phyloP scores from a whole-genome alignment of 2,329 filamentous ascomycete species.

The Aspergillus glaucus region DNA sequence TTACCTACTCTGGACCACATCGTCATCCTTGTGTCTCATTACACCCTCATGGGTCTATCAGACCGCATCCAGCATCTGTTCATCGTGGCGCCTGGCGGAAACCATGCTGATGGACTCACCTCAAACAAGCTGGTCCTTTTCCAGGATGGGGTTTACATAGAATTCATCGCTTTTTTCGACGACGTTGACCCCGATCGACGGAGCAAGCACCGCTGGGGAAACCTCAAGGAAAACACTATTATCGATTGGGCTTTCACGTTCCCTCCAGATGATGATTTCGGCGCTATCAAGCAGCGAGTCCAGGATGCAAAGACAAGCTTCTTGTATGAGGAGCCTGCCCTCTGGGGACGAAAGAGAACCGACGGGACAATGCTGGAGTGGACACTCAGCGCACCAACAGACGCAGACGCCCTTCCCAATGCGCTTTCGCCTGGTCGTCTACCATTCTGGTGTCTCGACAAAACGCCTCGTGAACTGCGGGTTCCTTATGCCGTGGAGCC shows the following conservation, averaged over 20 bases:
- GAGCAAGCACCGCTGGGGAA: slow-evolving; percentile 14
- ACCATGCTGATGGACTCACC: slow-evolving; percentile 13
- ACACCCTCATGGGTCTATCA: slow-evolving; percentile 6
- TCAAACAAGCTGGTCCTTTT: slow-evolving; percentile 13
- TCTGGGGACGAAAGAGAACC: not conserved
- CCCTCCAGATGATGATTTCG: slow-evolving; percentile 8
- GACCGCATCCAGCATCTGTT: slow-evolving; percentile 6
- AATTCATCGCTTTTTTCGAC: slow-evolving; percentile 16
- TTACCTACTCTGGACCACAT: not conserved
- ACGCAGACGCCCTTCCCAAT: not conserved
- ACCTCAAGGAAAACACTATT: slow-evolving; percentile 9
- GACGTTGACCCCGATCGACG: slow-evolving; percentile 11
- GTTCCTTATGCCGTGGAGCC: not conserved
- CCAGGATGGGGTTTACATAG: slow-evolving; percentile 12
- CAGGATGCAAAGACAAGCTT: not conserved
- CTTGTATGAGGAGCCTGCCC: not conserved
- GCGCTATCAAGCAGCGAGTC: slow-evolving; percentile 4
- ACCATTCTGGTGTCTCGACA: not conserved
- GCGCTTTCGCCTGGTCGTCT: not conserved
- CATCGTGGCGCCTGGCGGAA: slow-evolving; percentile 11
- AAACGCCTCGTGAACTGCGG: not conserved
- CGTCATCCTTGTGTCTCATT: slow-evolving; percentile 6
- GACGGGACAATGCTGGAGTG: not conserved
- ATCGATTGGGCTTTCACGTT: slow-evolving; percentile 16
- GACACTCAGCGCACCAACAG: not conserved